Evolutionary conservation across 2,329 filamentous ascomycete species (phyloP), one percentile per base, ranked within the genome.

Genomic region (Alternaria ventricosa): DNA sequence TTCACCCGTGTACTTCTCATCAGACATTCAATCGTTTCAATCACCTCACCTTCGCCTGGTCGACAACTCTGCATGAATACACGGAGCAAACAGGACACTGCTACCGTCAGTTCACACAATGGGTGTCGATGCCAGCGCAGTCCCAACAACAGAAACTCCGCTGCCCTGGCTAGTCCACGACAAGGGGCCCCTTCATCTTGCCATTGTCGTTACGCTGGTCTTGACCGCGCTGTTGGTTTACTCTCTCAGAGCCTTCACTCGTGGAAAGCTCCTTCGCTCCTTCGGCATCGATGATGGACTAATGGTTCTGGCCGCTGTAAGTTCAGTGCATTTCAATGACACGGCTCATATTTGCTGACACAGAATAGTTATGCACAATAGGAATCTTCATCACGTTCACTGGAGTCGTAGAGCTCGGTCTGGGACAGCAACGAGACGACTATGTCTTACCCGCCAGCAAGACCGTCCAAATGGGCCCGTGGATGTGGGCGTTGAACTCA

Each of bases 201-300:
- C 75, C 28, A 81, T 82, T 57, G 81, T 80, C 45, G 71, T 79
- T 41, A 73, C 79, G 33, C 75, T 84, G 61, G 79, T 80, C 23
- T 75, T 74, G 10, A 64, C 82, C 60, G 82, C 83, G 15, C 75
- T 80, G 5, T 71, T 84, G 44, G 75, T 75, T 18, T 82, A 83
- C 25, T 58, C 76, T 23, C 73, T 81, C 57, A 80, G 84, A 61
- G 65, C 81, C 13, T 85, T 82, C 59, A 85, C 85, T 47, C 81
- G 84, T 67, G 74, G 61, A 47, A 75, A 75, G 55, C 80, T 86
- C 71, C 80, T 86, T 55, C 83, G 80, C 27, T 83, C 81, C 55
- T 78, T 83, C 51, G 84, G 83, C n/a, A 73, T 80, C 61, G 86
- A 87, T 78, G 85, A 86, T 69, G 82, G 78, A 60, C 63, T 83